Base-by-base conservation (phyloP, 2,329 filamentous ascomycete species). In the Gaeumannomyces sp. region DNA sequence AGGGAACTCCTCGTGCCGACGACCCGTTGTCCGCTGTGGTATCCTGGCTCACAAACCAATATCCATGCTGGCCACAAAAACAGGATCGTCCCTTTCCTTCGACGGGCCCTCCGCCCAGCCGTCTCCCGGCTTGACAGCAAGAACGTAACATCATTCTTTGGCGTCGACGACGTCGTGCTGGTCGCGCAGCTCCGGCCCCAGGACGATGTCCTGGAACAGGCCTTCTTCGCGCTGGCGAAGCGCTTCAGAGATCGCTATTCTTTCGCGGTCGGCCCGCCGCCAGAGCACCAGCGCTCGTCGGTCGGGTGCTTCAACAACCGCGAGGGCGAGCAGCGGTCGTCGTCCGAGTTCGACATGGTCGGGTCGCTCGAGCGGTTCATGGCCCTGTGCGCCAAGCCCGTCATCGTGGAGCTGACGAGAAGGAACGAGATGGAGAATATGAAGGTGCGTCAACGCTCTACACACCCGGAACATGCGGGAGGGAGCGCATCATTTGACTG, bases 381-480 rank as follows among this genome's bases (percentile, higher is more conserved):
- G 5, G 71, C 73, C 33, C 69, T 65, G 4, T 82, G 79, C 62
- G 71, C 77, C 0, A 68, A 70, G 4, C 77, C 78, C 0, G 63
- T 80, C 25, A 78, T 83, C 10, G 77, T 76, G 0, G 77, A 81
- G 64, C 73, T 83, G 63, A 81, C 77, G 1, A 72, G 80, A 33
- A 72, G 76, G 27, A 82, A 76, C 57, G 81, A 84, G 68, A 66
- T 78, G 65, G 73, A 76, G 29, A 76, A 77, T 64, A 71, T 78
- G 31, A 72, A 76, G 65, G 79, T 78, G 29, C 3, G 64, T 10
- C 16, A 4, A 6, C 11, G 19, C 38, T 67, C 13, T n/a, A 57
- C 0, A 77, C 77, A 60, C 22, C 19, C 19, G 14, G 53, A 57
- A 22, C 5, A 22, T 14, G 16, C n/a, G 31, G 19, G 5, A 31